Percentiles rank a stretch among this genome's conserved stretches.
Evolutionary conservation across 2,329 filamentous ascomycete genomes (phyloP).

Genomic region (Talaromyces sp.): DNA sequence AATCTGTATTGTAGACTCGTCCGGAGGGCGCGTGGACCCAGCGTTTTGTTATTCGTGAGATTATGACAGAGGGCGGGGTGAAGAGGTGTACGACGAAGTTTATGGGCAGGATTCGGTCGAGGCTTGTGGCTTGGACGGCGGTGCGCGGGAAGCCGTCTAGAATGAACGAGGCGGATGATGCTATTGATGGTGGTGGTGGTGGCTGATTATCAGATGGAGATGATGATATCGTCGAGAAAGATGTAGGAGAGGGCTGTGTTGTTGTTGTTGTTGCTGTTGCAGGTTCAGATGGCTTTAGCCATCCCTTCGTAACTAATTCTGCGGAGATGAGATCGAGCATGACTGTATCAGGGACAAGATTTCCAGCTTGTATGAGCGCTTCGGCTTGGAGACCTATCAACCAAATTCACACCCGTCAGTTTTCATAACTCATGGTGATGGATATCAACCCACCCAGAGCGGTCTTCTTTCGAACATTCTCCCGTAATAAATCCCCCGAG

Average conservation of each 20-base stretch:
- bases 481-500: conserved; percentile 84
- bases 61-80: conserved; percentile 79
- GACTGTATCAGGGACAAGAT: conserved; percentile 83
- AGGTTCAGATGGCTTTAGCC: conserved; percentile 54
- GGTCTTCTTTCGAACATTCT: conserved; percentile 86
- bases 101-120: conserved; percentile 82
- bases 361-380: conserved; percentile 77
- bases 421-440: neutral
- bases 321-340: conserved; percentile 90
- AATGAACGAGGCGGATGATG: conserved; percentile 80
- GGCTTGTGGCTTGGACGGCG: conserved; percentile 67
- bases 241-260: neutral
- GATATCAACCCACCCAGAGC: conserved; percentile 63
- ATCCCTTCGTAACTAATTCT: conserved; percentile 78
- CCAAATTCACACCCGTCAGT: neutral
- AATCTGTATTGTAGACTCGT: conserved; percentile 89
- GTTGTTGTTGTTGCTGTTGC: neutral
- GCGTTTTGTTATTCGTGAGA: conserved; percentile 82
- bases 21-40: conserved; percentile 93
- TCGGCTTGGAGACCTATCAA: conserved; percentile 88
- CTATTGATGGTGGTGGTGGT: conserved; percentile 46
- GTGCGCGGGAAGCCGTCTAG: conserved; percentile 95
- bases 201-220: conserved; percentile 38
- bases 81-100: conserved; percentile 85
- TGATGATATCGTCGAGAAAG: conserved; percentile 41